Evolutionary conservation across 495 filamentous ascomycete genomes (phyloP).

Genomic region (Daldinia vernicosa): DNA sequence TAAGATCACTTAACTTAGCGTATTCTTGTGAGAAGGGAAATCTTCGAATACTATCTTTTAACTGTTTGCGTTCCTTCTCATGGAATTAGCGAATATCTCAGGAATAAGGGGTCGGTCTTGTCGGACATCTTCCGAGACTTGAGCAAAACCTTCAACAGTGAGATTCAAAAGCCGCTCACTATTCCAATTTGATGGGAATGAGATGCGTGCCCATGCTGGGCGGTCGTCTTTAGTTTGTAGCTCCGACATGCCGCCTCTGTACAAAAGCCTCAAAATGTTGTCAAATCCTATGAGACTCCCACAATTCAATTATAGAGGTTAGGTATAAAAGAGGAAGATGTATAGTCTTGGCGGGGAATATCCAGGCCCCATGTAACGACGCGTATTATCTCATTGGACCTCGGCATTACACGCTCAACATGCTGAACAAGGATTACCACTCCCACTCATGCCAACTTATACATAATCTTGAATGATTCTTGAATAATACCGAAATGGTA

Average conservation of each 20-base stretch:
- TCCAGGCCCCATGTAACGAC: neutral
- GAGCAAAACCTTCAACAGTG: neutral
- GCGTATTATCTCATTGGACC: neutral
- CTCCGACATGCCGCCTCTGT: neutral
- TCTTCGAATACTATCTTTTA: neutral
- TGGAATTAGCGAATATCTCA: neutral
- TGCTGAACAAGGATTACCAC: neutral
- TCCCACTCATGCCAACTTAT: neutral
- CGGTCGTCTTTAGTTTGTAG: too few relatives aligned
- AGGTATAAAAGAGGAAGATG: neutral
- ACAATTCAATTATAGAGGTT: neutral
- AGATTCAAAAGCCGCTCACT: neutral
- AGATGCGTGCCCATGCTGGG: neutral
- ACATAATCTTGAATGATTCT: neutral
- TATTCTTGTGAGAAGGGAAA: neutral
- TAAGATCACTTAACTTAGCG: neutral
- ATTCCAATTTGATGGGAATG: neutral
- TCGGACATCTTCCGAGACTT: neutral
- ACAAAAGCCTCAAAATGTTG: neutral
- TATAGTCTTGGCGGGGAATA: neutral
- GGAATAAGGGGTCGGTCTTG: neutral
- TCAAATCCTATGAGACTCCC: neutral
- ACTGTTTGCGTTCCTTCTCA: neutral
- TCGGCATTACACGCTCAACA: neutral
- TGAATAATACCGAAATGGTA: slow-evolving; percentile 11